Percentiles rank a stretch among this genome's conserved stretches.
These are phyloP conservation scores for Microbotryum saponariae DNA, from an alignment of 1,284 basidiomycete species.

Conservation along the genomic window DNA sequence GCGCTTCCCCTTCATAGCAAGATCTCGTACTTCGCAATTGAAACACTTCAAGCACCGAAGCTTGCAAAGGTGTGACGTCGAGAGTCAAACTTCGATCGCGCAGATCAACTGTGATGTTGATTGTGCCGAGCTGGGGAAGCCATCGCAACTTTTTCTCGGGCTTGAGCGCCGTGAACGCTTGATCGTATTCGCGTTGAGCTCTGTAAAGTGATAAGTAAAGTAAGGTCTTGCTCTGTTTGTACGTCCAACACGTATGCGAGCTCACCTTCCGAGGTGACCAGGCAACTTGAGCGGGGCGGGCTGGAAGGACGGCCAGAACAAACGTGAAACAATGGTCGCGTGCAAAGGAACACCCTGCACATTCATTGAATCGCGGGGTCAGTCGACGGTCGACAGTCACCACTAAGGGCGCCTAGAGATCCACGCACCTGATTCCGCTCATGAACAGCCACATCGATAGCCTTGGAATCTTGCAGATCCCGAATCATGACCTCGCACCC, in stretches of 20 bases:
- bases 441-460: conserved; percentile 76
- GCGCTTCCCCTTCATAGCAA: no score
- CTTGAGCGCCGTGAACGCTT: conserved; percentile 69
- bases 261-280: conserved; percentile 65
- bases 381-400: no score
- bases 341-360: conserved; percentile 54
- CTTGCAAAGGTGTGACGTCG: conserved; percentile 76
- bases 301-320: conserved; percentile 85
- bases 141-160: conserved; percentile 82
- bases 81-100: conserved; percentile 67
- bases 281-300: conserved; percentile 66
- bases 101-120: conserved; percentile 67
- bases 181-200: conserved; percentile 64
- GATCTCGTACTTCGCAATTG: conserved; percentile 52
- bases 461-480: conserved; percentile 86
- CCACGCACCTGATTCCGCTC: conserved; percentile 54
- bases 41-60: conserved; percentile 79
- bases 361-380: no score
- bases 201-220: conserved; percentile 43
- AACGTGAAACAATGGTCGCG: conserved; percentile 78
- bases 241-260: not conserved
- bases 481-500: conserved; percentile 94
- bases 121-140: conserved; percentile 75
- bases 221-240: conserved; percentile 6
- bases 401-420: not conserved